A percentile compares a stretch with the other conserved stretches of the same genome.
These are phyloP conservation scores for Dendrocalamus latiflorus DNA, from an alignment of 202 grass and related monocot species.

Conservation along the genomic window DNA sequence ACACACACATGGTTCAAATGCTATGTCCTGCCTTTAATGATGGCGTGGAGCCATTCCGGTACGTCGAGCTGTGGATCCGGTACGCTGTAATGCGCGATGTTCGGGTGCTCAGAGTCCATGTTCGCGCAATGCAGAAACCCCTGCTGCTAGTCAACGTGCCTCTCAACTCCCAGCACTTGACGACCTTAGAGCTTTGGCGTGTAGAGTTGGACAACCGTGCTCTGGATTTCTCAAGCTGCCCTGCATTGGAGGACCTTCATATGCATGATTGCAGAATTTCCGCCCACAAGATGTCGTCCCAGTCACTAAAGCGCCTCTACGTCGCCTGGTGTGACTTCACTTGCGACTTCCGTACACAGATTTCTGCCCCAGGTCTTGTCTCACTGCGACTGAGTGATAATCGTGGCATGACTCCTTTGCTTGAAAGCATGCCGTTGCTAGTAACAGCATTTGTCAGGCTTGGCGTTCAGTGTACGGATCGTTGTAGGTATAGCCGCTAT, in stretches of 20 bases:
- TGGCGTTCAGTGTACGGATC: background rate
- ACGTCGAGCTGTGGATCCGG: background rate
- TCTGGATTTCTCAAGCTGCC: background rate
- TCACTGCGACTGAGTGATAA: no score
- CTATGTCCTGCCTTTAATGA: no score
- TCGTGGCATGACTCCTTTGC: background rate
- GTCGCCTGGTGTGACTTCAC: background rate
- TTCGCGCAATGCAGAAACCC: no score
- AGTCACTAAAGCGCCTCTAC: background rate
- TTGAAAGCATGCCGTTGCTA: slow-evolving; percentile 1
- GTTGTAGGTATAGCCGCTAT: no score
- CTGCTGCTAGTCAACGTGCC: background rate
- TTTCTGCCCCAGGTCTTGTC: slow-evolving; percentile 4
- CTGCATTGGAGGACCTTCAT: background rate
- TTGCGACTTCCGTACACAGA: background rate
- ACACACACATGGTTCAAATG: no score
- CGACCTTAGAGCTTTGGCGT: background rate
- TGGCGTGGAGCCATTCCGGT: no score
- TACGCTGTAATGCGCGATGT: background rate
- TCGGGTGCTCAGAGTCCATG: background rate
- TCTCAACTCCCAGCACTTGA: background rate
- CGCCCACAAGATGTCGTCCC: background rate
- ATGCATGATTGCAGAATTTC: background rate
- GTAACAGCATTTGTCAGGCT: background rate
- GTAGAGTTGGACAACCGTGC: background rate